phyloP scores from a whole-genome alignment of 306 rosid genomes.

The Dalbergia cultrata region DNA sequence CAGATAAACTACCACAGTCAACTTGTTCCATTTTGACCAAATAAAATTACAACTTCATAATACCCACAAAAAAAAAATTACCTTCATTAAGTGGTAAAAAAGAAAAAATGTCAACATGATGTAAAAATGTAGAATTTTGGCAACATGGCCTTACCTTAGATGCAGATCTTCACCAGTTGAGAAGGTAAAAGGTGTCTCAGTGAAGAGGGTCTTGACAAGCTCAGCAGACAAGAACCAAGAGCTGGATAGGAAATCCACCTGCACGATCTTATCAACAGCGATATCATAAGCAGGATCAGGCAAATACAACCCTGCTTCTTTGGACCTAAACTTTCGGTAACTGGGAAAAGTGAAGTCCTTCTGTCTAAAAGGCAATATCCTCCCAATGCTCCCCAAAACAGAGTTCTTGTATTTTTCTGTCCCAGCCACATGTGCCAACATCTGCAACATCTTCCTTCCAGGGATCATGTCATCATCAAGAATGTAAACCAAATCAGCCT shows the following conservation, averaged over 20 bases:
- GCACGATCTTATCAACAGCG: conserved; percentile 82
- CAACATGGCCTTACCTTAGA: conserved; percentile 64
- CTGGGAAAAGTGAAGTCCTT: conserved; percentile 94
- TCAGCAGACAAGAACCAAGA: conserved; percentile 94
- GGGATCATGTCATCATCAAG: conserved; percentile 98
- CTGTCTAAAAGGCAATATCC: conserved; percentile 92
- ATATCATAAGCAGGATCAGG: conserved; percentile 98
- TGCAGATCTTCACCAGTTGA: conserved; percentile 98
- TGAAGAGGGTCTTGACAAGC: conserved; percentile 81
- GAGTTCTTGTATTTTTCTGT: conserved; percentile 82
- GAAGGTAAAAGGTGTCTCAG: conserved; percentile 89
- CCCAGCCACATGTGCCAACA: conserved; percentile 87
- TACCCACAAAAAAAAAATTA: not conserved
- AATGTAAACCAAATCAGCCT: conserved; percentile 83
- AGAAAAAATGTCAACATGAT: not conserved
- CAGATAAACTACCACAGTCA: conserved; percentile 26
- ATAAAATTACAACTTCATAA: not conserved
- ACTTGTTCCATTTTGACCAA: conserved; percentile 18
- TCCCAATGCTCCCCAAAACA: conserved; percentile 91
- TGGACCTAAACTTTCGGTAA: conserved; percentile 88
- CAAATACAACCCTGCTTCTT: conserved; percentile 92
- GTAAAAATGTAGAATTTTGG: conserved; percentile 22
- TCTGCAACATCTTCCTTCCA: conserved; percentile 89
- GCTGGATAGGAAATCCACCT: conserved; percentile 97
- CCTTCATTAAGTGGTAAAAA: not conserved